Percentiles rank a stretch among this genome's conserved stretches.
Evolutionary conservation across 306 rosid genomes (phyloP).

Genomic region (Luffa acutangula): DNA sequence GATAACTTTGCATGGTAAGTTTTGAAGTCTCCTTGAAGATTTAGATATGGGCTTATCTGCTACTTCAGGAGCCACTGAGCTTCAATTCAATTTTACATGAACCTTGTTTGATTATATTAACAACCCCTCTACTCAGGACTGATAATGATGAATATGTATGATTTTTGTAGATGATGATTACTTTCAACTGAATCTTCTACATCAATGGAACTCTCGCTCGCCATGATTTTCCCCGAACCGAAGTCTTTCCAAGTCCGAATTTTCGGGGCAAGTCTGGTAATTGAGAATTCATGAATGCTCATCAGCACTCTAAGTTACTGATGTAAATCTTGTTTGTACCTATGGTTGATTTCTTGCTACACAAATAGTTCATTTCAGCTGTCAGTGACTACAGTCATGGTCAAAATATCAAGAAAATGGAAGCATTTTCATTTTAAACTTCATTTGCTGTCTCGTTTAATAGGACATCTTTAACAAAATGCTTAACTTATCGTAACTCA

Average conservation of each 20-base stretch:
- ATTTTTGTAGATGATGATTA: not conserved
- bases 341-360: not conserved
- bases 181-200: not conserved
- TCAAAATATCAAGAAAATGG: not conserved
- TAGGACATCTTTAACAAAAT: no score
- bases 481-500: no score
- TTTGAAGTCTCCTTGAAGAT: not conserved
- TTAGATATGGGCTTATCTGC: not conserved
- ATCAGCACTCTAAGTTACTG: not conserved
- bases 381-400: not conserved
- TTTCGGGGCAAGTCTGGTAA: not conserved
- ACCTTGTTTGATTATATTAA: not conserved
- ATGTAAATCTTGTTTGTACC: not conserved
- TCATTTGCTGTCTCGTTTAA: no score
- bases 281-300: not conserved
- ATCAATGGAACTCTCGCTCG: not conserved
- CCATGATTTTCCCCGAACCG: not conserved
- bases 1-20: constrained; percentile 54
- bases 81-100: not conserved
- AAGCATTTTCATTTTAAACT: not conserved
- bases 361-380: not conserved
- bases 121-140: not conserved
- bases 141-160: not conserved
- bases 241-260: not conserved
- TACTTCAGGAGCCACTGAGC: not conserved